Percentiles rank a stretch among this genome's conserved stretches.
phyloP scores from a whole-genome alignment of 768 basidiomycete species.

The Albatrellus ellisii region DNA sequence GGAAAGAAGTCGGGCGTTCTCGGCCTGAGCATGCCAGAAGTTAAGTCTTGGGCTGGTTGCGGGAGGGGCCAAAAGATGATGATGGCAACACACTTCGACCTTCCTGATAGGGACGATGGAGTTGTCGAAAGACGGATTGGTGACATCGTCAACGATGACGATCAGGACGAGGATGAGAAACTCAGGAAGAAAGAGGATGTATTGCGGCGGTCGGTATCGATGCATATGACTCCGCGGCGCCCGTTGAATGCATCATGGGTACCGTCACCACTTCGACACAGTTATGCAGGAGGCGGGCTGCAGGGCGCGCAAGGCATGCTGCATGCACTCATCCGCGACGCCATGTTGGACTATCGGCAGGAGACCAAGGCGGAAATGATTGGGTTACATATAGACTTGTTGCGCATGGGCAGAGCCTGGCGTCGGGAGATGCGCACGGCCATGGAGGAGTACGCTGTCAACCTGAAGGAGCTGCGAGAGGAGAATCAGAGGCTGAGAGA shows the following conservation, averaged over 20 bases:
- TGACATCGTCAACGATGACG: slow-evolving; percentile 30
- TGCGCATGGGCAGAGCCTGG: slow-evolving; percentile 61
- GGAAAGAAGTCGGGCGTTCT: slow-evolving; percentile 17
- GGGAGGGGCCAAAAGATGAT: slow-evolving; percentile 15
- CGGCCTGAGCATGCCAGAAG: slow-evolving; percentile 40
- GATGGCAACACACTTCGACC: slow-evolving; percentile 26
- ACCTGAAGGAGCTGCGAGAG: slow-evolving; percentile 31
- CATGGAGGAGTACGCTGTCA: slow-evolving; percentile 50
- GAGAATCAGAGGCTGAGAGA: slow-evolving; percentile 44
- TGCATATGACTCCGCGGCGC: slow-evolving; percentile 45
- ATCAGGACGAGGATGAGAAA: slow-evolving; percentile 31
- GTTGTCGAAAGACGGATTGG: slow-evolving; percentile 15
- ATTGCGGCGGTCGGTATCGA: slow-evolving; percentile 17
- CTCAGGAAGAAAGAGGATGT: slow-evolving; percentile 23
- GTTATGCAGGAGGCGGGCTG: slow-evolving; percentile 25
- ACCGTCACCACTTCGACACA: slow-evolving; percentile 21
- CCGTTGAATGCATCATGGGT: slow-evolving; percentile 14
- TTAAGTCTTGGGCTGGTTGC: slow-evolving; percentile 35
- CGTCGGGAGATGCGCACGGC: slow-evolving; percentile 45
- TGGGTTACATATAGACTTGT: slow-evolving; percentile 60
- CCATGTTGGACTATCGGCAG: slow-evolving; percentile 59
- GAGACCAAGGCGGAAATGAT: slow-evolving; percentile 63
- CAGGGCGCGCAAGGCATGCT: slow-evolving; percentile 44
- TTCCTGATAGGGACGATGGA: slow-evolving; percentile 30
- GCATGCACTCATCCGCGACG: slow-evolving; percentile 52